Percentiles rank a stretch among this genome's conserved stretches.
phyloP scores from a whole-genome alignment of 192 early-diverging fungal genomes.

The Coemansia brasiliensis region DNA sequence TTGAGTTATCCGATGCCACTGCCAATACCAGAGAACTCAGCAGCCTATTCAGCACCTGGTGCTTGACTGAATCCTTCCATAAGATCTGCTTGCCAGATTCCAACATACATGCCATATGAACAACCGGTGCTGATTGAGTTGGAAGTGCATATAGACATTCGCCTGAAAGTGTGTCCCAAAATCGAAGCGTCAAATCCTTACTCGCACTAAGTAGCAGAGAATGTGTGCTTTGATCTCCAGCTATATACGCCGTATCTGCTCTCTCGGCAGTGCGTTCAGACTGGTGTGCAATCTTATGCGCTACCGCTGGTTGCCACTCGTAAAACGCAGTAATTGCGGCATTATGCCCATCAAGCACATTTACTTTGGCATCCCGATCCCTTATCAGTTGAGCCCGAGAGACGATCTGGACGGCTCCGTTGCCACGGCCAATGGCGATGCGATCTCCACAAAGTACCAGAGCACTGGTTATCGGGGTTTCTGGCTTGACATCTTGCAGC shows the following conservation, averaged over 20 bases:
- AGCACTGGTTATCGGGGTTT: conserved; percentile 18
- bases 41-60: conserved; percentile 5
- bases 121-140: conserved; percentile 39
- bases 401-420: conserved; percentile 23
- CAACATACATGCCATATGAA: conserved; percentile 13
- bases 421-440: conserved; percentile 23
- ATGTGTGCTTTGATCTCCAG: neutral
- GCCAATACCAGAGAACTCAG: conserved; percentile 36
- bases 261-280: too few relatives aligned
- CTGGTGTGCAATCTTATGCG: neutral
- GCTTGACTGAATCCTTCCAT: conserved; percentile 26
- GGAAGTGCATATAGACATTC: conserved; percentile 29
- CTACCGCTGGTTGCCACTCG: conserved; percentile 22
- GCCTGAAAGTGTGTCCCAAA: conserved; percentile 33
- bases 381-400: conserved; percentile 23
- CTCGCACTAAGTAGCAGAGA: conserved; percentile 43
- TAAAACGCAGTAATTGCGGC: conserved; percentile 27
- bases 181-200: conserved; percentile 43
- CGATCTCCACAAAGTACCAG: conserved; percentile 15
- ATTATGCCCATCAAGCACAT: conserved; percentile 27
- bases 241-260: neutral
- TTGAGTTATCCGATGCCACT: conserved; percentile 36
- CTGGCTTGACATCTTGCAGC: conserved; percentile 13
- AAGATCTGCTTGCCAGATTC: conserved; percentile 4
- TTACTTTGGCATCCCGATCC: neutral